Evolutionary conservation across 2,329 filamentous ascomycete species (phyloP), one percentile per base, ranked within the genome.

Genomic region (Penicillium capsulatum): DNA sequence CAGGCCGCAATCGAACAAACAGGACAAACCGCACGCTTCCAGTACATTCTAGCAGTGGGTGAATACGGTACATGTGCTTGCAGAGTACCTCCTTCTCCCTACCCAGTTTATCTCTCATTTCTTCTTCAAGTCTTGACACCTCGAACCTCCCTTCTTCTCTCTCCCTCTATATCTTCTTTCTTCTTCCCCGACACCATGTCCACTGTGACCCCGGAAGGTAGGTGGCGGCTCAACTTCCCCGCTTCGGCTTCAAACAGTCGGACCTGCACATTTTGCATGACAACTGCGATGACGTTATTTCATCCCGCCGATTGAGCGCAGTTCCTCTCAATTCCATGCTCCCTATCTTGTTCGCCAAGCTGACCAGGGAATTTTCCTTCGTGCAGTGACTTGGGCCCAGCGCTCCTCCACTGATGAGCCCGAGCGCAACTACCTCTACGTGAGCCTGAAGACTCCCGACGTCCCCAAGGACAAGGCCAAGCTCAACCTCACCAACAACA

Each of bases 301-400:
- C 17, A 36, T 45, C 24, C n/a, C 38, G 16, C 27, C 30, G 27
- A 34, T 20, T 17, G 32, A 22, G 28, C 19, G 16, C 2, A 3
- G 8, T 16, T 13, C 27, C 17, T 37, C 33, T 37, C 35, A 34
- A 50, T 42, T 34, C n/a, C 14, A 16, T 28, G 30, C 19, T 33
- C 34, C 28, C 30, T 36, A 22, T 28, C 36, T 27, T 35, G 14
- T 3, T n/a, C 6, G 26, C n/a, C 6, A 28, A 14, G n/a, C 45
- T 54, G 33, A 50, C 36, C 34, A 41, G 38, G 36, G 36, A n/a
- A 30, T 32, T 42, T 39, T 34, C 31, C 22, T 32, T n/a, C n/a
- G n/a, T n/a, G n/a, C 60, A 97, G 92, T 98, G 58, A 85, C 89
- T 70, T 98, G 92, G 92, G 91, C 92, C 53, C 92, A 98, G 76